A percentile compares a stretch with the other conserved stretches of the same genome.
These are phyloP conservation scores for Hamamelis virginiana DNA, from an alignment of 164 flowering plant species.

Conservation along the genomic window DNA sequence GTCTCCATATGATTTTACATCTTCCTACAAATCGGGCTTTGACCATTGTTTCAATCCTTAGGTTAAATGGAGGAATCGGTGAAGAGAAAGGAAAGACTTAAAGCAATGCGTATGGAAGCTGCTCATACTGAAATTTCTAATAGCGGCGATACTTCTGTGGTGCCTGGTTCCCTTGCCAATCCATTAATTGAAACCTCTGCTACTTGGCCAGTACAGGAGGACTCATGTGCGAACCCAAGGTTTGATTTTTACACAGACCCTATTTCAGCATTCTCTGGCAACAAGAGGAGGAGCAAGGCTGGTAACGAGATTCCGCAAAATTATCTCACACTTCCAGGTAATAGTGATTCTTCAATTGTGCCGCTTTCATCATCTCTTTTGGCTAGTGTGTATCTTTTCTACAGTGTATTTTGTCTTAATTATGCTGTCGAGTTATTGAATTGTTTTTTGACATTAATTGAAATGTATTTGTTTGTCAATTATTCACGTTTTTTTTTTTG, in stretches of 20 bases:
- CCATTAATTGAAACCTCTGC: conserved; percentile 49
- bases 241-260: conserved; percentile 88
- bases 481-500: too few relatives aligned
- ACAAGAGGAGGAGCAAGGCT: conserved; percentile 30
- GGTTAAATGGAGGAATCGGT: conserved; percentile 74
- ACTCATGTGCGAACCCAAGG: conserved; percentile 33
- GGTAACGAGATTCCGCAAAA: conserved; percentile 21
- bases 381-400: too few relatives aligned
- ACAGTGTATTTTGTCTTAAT: too few relatives aligned
- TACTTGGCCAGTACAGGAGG: conserved; percentile 14
- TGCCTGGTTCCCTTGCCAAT: conserved; percentile 41
- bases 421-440: too few relatives aligned
- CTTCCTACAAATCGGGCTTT: too few relatives aligned
- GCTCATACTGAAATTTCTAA: conserved; percentile 31
- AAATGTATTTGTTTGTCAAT: too few relatives aligned
- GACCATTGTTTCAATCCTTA: background rate
- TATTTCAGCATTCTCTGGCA: conserved; percentile 62
- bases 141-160: conserved; percentile 11
- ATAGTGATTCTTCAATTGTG: conserved; percentile 11
- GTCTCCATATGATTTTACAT: too few relatives aligned
- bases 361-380: too few relatives aligned
- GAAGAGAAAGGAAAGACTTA: conserved; percentile 73
- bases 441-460: too few relatives aligned
- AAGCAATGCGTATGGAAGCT: conserved; percentile 73
- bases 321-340: conserved; percentile 23